Evolutionary conservation across 176 grass and related monocot genomes (phyloP).

Genomic region (Rhipidocladum racemiflorum): DNA sequence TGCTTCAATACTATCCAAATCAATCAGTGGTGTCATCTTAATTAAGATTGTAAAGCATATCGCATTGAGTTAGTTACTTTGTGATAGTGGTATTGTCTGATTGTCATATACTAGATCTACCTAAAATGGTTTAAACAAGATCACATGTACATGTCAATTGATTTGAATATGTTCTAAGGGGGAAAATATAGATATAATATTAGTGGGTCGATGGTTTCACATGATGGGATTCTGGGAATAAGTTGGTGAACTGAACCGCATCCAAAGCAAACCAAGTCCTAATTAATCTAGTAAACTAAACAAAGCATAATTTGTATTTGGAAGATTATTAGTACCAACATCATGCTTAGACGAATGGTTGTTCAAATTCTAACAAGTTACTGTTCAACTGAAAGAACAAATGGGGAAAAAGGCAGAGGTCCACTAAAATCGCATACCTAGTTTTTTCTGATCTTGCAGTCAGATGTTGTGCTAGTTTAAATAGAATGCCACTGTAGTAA

Average conservation of each 20-base stretch:
- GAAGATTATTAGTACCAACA: neutral
- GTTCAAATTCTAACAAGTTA: neutral
- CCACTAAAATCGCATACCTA: neutral
- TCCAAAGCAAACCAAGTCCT: neutral
- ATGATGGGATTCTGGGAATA: neutral
- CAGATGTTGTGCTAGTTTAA: neutral
- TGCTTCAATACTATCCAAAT: slow-evolving; percentile 40
- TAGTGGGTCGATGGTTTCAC: neutral
- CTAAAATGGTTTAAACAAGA: slow-evolving; percentile 31
- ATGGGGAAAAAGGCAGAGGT: neutral
- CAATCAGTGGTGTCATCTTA: slow-evolving; percentile 37
- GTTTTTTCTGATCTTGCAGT: neutral
- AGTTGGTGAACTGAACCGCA: neutral
- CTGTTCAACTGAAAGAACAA: neutral
- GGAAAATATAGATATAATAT: slow-evolving; percentile 10
- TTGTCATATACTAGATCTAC: slow-evolving; percentile 44
- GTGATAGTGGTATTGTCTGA: slow-evolving; percentile 23
- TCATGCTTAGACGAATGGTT: neutral
- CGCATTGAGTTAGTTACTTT: slow-evolving; percentile 30
- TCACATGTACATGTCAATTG: slow-evolving; percentile 28
- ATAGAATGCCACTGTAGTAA: slow-evolving; percentile 2
- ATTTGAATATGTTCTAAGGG: neutral
- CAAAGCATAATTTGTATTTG: neutral
- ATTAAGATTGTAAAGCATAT: slow-evolving; percentile 39
- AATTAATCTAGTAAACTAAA: neutral